Evolutionary conservation across 306 rosid genomes (phyloP), one percentile per base, ranked within the genome.

Genomic region (Cicer arietinum): DNA sequence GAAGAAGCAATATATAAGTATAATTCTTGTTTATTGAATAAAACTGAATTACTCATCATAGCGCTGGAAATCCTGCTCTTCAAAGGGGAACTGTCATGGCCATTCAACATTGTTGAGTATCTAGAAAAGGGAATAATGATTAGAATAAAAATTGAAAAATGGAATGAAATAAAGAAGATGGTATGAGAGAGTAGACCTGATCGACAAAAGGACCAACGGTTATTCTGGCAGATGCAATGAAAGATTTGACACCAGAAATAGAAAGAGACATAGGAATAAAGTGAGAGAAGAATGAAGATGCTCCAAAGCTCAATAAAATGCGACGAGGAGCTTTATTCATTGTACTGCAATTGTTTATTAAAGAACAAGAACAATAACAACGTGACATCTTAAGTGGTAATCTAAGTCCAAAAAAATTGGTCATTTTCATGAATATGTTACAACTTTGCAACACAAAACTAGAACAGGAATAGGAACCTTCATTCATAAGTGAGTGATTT

Each of bases 51-150:
- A 89, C 95, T 91, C 93, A 67, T 91, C 97, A 85, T 68, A 89
- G 71, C 95, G 91, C 84, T 82, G 87, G 72, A 91, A 91, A 69
- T 91, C 95, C 86, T 89, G 89, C 2, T 83, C 90, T 80, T 84
- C 89, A 87, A 88, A 91, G 59, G 95, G 95, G 74, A 85, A 86
- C 71, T 89, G 85, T 75, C 84, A 87, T 0, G 95, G 95, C 93
- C 97, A 91, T 12, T 91, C 91, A 41, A 69, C 93, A 58, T 86
- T 88, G 81, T 86, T 89, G 75, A 91, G 62, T 79, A 91, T 77
- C 97, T 89, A 67, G 9, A 40, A 54, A 52, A 73, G 12, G 67
- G n/a, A 62, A 74, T n/a, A 64, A 14, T 67, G 52, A 47, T 12
- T 10, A 4, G 6, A 10, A 2, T 10, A 9, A 43, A 2, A 43